Evolutionary conservation across 805 yeast genomes (phyloP), one percentile per base, ranked within the genome.

Genomic region (Nadsonia fulvescens): DNA sequence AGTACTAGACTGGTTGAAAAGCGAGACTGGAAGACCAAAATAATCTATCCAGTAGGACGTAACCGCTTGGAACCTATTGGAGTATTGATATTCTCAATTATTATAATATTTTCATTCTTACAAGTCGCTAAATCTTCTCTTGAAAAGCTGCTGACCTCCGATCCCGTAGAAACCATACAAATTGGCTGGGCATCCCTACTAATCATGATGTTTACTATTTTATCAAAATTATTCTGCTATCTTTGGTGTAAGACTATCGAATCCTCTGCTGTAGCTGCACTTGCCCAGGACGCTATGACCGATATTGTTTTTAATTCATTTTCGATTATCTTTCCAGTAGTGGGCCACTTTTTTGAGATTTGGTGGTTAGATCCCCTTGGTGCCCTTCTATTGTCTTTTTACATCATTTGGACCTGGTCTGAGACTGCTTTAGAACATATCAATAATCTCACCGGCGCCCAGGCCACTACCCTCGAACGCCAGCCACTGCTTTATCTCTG

Each of bases 291-390:
- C 48, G 89, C 89, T 0, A 56, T 61, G 47, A 76, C 83, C 1
- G 91, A 77, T 46, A 63, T 76, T 16, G 61, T 75, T 3, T 76
- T 76, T 56, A 77, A 77, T 49, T 39, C 60, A 1, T 72, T 73
- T 22, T 75, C 89, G 1, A 58, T 77, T 14, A 33, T 76, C 9
- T 73, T 76, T 58, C 91, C 91, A 1, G 34, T 70, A 0, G 22
- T 62, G 1, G 86, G 86, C 2, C 51, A 57, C 29, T 37, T 44
- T n/a, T 44, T 61, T 10, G 45, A 58, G 11, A 38, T 59, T 10
- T 70, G 79, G 73, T 72, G 81, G 79, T 39, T 72, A 22, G 91
- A 76, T 50, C 69, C 89, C 1, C 37, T 66, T 3, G 89, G 91
- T 9, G 91, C 91, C 0, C 46, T 73, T 17, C 12, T 61, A 1